A percentile compares a stretch with the other conserved stretches of the same genome.
Conservation (phyloP, 2,329 filamentous ascomycete species). For the Diaporthe ilicicola region DNA sequence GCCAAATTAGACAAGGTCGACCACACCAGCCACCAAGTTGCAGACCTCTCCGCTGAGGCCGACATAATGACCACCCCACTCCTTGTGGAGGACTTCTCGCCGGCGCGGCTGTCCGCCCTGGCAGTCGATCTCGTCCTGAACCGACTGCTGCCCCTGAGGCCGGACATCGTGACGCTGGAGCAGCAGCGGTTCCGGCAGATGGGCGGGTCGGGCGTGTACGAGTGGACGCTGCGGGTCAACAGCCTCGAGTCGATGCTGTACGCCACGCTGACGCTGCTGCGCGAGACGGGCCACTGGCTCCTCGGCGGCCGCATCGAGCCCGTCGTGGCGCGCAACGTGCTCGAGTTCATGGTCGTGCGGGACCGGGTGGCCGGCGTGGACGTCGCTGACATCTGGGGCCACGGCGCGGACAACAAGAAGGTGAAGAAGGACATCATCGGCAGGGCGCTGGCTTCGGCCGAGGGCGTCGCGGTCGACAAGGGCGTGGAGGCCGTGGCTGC, state of each 20-base stretch:
- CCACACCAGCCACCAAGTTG: background rate
- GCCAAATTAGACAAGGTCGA: background rate
- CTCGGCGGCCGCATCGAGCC: conserved; percentile 43
- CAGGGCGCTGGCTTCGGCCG: conserved; percentile 54
- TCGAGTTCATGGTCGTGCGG: conserved; percentile 39
- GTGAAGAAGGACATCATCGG: conserved; percentile 71
- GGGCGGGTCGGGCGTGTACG: conserved; percentile 71
- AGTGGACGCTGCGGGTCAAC: conserved; percentile 87
- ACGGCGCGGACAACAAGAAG: conserved; percentile 58
- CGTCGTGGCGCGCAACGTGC: conserved; percentile 65
- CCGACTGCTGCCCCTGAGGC: conserved; percentile 57
- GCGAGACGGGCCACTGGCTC: conserved; percentile 50
- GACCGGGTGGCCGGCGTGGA: conserved; percentile 10
- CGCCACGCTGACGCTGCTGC: conserved; percentile 69
- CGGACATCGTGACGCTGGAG: conserved; percentile 76
- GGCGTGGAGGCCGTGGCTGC: conserved; percentile 47
- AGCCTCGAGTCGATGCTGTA: conserved; percentile 85
- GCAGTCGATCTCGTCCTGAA: conserved; percentile 45
- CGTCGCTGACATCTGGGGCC: conserved; percentile 40
- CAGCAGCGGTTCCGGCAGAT: conserved; percentile 69
- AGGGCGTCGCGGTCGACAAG: conserved; percentile 39
- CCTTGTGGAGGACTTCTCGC: conserved; percentile 42
- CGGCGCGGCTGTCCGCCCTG: conserved; percentile 44
- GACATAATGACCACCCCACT: conserved; percentile 7
- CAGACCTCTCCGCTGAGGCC: background rate